Conservation (phyloP, 176 grass and related monocot species). For the Sorghum bicolor region DNA sequence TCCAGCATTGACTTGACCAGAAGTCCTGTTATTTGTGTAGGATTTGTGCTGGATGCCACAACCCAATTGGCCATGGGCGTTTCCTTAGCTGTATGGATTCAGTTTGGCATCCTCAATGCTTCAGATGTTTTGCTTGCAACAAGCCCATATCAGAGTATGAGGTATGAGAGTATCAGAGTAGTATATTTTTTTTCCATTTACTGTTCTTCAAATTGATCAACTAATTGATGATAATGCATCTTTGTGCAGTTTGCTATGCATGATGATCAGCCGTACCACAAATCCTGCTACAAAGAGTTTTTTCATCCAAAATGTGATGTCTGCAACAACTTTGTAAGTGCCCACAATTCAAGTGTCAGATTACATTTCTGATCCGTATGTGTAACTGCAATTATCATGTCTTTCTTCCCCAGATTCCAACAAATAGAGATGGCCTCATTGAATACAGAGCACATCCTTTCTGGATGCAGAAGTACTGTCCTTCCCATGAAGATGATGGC, state of each 20-base stretch:
- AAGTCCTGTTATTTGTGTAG: constrained; percentile 39
- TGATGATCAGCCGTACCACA: constrained; percentile 78
- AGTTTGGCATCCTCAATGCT: constrained; percentile 94
- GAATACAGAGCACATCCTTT: constrained; percentile 95
- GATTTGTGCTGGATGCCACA: constrained; percentile 82
- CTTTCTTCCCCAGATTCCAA: constrained; percentile 65
- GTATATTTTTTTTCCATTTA: background rate
- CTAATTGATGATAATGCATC: constrained; percentile 21
- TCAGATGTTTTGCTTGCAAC: constrained; percentile 80
- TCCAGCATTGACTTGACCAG: background rate
- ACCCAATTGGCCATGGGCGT: constrained; percentile 57
- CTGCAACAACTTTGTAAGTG: constrained; percentile 76
- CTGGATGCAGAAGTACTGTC: constrained; percentile 94
- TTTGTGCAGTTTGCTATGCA: constrained; percentile 75
- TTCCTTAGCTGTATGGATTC: constrained; percentile 80
- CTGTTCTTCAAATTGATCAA: constrained; percentile 1
- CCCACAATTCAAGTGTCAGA: constrained; percentile 2
- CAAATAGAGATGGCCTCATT: constrained; percentile 63
- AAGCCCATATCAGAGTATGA: constrained; percentile 85
- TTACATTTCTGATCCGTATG: constrained; percentile 3
- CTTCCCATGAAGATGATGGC: constrained; percentile 78
- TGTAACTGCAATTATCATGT: constrained; percentile 17
- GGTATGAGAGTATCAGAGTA: constrained; percentile 42
- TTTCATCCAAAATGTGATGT: constrained; percentile 94
- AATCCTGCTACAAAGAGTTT: constrained; percentile 73